Evolutionary conservation across 2,329 filamentous ascomycete genomes (phyloP), one percentile per base, ranked within the genome.

Genomic region (Fusarium guadeloupense): DNA sequence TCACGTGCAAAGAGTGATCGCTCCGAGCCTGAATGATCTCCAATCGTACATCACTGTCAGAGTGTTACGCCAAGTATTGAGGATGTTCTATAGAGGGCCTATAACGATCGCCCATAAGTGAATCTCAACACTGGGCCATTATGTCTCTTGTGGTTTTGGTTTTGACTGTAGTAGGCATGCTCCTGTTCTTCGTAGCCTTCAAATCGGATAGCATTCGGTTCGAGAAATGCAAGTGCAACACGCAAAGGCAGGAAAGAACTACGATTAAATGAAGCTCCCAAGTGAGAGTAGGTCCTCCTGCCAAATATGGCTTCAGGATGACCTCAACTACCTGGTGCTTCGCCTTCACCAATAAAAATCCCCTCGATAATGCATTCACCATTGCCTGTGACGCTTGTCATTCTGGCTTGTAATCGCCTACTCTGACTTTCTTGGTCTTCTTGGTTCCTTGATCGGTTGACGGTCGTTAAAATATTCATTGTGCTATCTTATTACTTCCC

Each of bases 401-500:
- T 61, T 58, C 54, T 59, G 62, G 63, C 59, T 62, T 62, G 35
- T 47, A 50, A 63, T 61, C 52, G 39, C 49, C 55, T 54, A 52
- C 41, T 48, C 35, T 49, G 40, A 28, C 49, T 54, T 64, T 66
- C 55, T 66, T 67, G 66, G 42, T 66, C 38, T 59, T 57, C 58
- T 71, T 63, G 54, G 42, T 65, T 37, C 42, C 39, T 55, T 60
- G 58, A 46, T 57, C 46, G 38, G 37, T 59, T 44, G 58, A 59
- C 54, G 45, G 65, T 52, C 61, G 62, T 50, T 50, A 56, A 42
- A 62, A 59, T 60, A 69, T 64, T 30, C 28, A 43, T 59, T 54
- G 57, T 34, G 41, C 57, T 53, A 58, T 65, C 37, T 48, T 60
- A 66, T 55, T 44, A 39, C 33, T 31, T 26, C 30, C 45, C 49